Evolutionary conservation across 352 stramenopile species (phyloP).

Genomic region (Phytophthora kernoviae): DNA sequence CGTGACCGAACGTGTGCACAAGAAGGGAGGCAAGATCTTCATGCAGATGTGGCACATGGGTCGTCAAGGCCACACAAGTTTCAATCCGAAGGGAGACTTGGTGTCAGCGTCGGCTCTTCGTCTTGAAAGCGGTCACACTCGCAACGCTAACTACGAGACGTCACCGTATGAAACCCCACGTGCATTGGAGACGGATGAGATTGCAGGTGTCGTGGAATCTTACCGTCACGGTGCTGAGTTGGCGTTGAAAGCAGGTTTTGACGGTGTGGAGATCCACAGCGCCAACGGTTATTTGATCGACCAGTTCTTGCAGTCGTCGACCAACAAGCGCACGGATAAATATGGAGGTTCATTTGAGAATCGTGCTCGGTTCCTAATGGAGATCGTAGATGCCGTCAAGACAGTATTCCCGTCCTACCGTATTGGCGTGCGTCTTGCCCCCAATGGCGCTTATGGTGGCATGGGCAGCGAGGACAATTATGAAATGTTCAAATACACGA

Average conservation of each 20-base stretch:
- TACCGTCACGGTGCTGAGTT: constrained; percentile 52
- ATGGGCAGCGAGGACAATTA: constrained; percentile 49
- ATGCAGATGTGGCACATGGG: constrained; percentile 87
- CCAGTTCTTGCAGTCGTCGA: constrained; percentile 43
- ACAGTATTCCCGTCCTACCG: constrained; percentile 26
- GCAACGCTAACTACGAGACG: constrained; percentile 23
- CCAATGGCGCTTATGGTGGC: constrained; percentile 27
- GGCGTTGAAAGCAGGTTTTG: constrained; percentile 32
- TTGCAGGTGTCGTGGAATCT: constrained; percentile 60
- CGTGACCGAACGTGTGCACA: constrained; percentile 72
- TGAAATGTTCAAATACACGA: constrained; percentile 42
- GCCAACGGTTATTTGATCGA: not conserved
- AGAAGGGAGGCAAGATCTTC: constrained; percentile 75
- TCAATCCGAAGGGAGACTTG: constrained; percentile 47
- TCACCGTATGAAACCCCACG: constrained; percentile 46
- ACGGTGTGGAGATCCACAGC: not conserved
- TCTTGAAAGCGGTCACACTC: constrained; percentile 10
- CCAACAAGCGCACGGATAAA: constrained; percentile 81
- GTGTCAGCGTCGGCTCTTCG: constrained; percentile 48
- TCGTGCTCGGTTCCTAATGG: constrained; percentile 56
- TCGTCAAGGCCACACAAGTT: constrained; percentile 54
- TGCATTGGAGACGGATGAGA: constrained; percentile 66
- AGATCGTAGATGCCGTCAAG: constrained; percentile 66
- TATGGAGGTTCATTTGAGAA: constrained; percentile 37
- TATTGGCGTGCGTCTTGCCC: constrained; percentile 38